phyloP scores from a whole-genome alignment of 345 rosid species.

The Boechera stricta region DNA sequence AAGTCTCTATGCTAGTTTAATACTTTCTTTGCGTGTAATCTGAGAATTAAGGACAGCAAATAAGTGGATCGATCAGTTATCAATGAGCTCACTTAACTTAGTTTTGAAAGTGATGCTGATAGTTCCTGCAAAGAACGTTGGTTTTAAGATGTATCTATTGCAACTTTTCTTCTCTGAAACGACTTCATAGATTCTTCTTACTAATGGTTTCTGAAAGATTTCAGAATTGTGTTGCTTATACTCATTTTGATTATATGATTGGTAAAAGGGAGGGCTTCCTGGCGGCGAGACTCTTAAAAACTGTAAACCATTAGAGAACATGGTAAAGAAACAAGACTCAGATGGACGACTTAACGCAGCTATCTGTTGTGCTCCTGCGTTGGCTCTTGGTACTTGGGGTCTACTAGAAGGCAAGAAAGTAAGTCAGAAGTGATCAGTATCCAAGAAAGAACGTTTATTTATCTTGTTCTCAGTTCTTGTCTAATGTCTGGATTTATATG shows the following conservation, averaged over 20 bases:
- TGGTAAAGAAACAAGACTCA: slow-evolving; percentile 83
- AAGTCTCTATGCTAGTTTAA: slow-evolving; percentile 26
- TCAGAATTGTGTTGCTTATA: slow-evolving; percentile 13
- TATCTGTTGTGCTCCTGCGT: slow-evolving; percentile 91
- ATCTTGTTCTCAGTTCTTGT: neutral
- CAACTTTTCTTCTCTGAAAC: neutral
- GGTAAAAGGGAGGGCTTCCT: slow-evolving; percentile 84
- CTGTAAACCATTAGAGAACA: slow-evolving; percentile 63
- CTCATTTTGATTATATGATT: neutral
- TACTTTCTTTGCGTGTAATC: neutral
- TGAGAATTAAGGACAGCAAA: neutral
- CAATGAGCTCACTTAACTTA: neutral
- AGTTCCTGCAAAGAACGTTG: neutral
- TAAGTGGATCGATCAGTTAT: neutral
- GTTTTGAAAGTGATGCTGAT: neutral
- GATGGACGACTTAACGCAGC: slow-evolving; percentile 84
- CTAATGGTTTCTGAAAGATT: neutral
- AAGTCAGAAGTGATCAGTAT: slow-evolving; percentile 9
- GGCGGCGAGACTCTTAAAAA: slow-evolving; percentile 81
- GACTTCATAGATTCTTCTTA: neutral
- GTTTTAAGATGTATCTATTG: slow-evolving; percentile 3
- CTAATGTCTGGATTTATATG: neutral
- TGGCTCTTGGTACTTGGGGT: slow-evolving; percentile 90
- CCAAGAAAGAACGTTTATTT: neutral
- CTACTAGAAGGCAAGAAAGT: slow-evolving; percentile 82